phyloP scores from a whole-genome alignment of 176 grass and related monocot species.

The Eleusine coracana region DNA sequence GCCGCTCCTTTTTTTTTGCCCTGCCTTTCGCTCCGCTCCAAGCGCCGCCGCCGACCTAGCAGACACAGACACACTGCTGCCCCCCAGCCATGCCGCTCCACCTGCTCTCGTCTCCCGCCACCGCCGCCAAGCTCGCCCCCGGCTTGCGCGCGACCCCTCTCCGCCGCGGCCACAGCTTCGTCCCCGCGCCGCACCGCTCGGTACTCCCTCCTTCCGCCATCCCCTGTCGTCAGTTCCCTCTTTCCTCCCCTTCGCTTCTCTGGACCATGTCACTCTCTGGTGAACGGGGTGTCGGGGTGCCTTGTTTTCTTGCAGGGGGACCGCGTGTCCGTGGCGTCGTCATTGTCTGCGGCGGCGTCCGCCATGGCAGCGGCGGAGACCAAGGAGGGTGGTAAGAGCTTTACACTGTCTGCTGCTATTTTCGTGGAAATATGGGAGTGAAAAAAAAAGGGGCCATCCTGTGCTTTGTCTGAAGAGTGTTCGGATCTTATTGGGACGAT shows the following conservation, averaged over 20 bases:
- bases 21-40: neutral
- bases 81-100: conserved; percentile 31
- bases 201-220: neutral
- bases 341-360: neutral
- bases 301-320: conserved; percentile 36
- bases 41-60: conserved; percentile 10
- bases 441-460: neutral
- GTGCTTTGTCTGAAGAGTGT: neutral
- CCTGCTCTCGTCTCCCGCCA: conserved; percentile 29
- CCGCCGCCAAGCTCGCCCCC: conserved; percentile 20
- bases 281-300: neutral
- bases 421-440: neutral
- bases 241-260: neutral
- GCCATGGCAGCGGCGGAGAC: conserved; percentile 18
- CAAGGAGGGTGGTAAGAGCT: conserved; percentile 1
- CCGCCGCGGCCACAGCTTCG: conserved; percentile 9
- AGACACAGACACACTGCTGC: neutral
- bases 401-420: neutral
- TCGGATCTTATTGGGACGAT: neutral
- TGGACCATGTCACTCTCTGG: neutral
- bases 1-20: too few species aligned
- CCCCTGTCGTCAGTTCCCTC: neutral
- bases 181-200: neutral
- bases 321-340: neutral
- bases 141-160: neutral